Evolutionary conservation across 169 alveolate species (phyloP).

Genomic region (Plasmodium sp.): DNA sequence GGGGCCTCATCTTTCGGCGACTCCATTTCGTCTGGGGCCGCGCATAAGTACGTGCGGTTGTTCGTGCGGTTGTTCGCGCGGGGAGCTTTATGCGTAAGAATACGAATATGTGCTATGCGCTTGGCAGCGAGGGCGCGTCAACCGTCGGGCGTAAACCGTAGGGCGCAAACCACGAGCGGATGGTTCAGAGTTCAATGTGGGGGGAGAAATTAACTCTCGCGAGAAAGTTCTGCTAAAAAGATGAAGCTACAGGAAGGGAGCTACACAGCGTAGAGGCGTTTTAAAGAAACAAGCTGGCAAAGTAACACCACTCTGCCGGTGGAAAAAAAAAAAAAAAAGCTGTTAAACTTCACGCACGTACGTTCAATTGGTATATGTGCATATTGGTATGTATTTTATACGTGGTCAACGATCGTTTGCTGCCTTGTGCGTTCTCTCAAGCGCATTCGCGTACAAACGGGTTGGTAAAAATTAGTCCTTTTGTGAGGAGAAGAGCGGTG

Average conservation of each 20-base stretch:
- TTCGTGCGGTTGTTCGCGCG: not conserved
- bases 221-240: not conserved
- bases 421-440: not conserved
- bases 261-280: not conserved
- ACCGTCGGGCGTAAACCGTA: not conserved
- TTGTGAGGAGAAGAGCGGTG: not conserved
- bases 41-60: not conserved
- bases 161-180: not conserved
- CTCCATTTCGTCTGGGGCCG: constrained; percentile 3
- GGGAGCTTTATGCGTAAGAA: not conserved
- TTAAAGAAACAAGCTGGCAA: not conserved
- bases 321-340: not conserved
- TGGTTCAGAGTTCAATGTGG: not conserved
- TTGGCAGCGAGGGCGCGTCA: not conserved
- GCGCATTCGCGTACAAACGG: not conserved
- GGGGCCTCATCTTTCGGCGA: constrained; percentile 19
- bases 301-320: not conserved
- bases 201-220: not conserved
- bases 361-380: not conserved
- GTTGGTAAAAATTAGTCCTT: not conserved
- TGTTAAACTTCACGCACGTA: not conserved
- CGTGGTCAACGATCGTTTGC: not conserved
- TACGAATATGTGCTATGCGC: not conserved
- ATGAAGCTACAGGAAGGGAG: not conserved
- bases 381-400: not conserved